Evolutionary conservation across 2,329 filamentous ascomycete species (phyloP).

Genomic region (Lanzia echinophila): DNA sequence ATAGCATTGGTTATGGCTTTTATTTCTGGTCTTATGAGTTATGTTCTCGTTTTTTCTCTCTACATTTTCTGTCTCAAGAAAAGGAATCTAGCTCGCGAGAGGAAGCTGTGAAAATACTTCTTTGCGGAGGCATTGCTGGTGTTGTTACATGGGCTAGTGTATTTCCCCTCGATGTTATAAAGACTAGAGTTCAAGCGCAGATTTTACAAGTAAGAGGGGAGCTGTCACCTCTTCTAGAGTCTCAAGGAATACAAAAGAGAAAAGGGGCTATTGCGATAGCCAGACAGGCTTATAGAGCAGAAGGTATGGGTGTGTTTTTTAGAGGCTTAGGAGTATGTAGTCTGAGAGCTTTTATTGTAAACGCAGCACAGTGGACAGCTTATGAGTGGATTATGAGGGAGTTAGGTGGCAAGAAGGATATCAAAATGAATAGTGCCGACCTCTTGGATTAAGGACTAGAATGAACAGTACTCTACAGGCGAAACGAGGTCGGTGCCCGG

Average conservation of each 20-base stretch:
- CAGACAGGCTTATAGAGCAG: constrained; percentile 56
- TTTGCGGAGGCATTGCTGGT: constrained; percentile 84
- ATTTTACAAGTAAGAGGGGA: constrained; percentile 20
- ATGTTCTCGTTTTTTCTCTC: constrained; percentile 44
- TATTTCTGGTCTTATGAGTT: constrained; percentile 94
- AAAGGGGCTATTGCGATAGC: constrained; percentile 57
- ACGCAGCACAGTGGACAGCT: constrained; percentile 85
- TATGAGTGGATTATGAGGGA: constrained; percentile 82
- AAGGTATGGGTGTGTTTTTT: constrained; percentile 60
- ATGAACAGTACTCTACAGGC: no score
- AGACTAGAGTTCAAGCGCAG: constrained; percentile 85
- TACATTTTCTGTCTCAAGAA: not conserved
- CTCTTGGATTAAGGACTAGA: no score
- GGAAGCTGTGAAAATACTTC: constrained; percentile 56
- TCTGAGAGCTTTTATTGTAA: constrained; percentile 80
- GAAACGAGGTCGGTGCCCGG: no score
- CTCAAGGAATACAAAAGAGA: constrained; percentile 21
- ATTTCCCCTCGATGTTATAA: constrained; percentile 87
- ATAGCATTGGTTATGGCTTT: constrained; percentile 92
- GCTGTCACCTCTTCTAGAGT: constrained; percentile 29
- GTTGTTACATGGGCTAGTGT: constrained; percentile 84
- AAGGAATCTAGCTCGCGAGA: constrained; percentile 28
- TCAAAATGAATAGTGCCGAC: no score
- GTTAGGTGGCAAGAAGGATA: constrained; percentile 30
- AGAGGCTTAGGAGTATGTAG: constrained; percentile 75